These are phyloP conservation scores for Pezicula radicicola DNA, from an alignment of 2,329 filamentous ascomycete genomes.

Conservation along the genomic window DNA sequence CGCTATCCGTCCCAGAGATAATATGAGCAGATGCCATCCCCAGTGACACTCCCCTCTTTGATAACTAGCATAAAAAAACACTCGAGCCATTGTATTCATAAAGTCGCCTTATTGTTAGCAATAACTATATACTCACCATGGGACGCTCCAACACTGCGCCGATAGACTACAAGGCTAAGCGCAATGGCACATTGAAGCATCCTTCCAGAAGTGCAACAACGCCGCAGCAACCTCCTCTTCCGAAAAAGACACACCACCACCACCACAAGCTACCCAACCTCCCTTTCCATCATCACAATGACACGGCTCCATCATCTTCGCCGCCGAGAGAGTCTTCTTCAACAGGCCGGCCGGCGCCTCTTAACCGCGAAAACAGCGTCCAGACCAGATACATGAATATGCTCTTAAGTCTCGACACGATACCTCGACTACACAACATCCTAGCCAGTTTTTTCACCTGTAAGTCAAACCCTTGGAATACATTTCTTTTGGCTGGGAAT, in stretches of 20 bases:
- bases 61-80: not conserved
- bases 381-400: conserved; percentile 27
- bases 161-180: not conserved
- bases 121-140: not conserved
- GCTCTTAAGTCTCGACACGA: conserved; percentile 24
- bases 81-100: not conserved
- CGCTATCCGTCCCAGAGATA: not conserved
- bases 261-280: not conserved
- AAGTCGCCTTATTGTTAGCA: not conserved
- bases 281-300: not conserved
- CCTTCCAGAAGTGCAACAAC: not conserved
- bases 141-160: not conserved
- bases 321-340: not conserved
- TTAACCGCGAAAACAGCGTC: conserved; percentile 14
- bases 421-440: conserved; percentile 26
- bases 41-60: not conserved
- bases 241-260: not conserved
- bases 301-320: not conserved
- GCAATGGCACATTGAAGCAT: not conserved
- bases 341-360: not conserved
- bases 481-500: not conserved
- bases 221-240: not conserved
- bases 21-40: not conserved
- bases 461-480: not conserved
- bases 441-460: conserved; percentile 25